These are phyloP conservation scores for Daphne laureola DNA, from an alignment of 441 rosid species.

Conservation along the genomic window DNA sequence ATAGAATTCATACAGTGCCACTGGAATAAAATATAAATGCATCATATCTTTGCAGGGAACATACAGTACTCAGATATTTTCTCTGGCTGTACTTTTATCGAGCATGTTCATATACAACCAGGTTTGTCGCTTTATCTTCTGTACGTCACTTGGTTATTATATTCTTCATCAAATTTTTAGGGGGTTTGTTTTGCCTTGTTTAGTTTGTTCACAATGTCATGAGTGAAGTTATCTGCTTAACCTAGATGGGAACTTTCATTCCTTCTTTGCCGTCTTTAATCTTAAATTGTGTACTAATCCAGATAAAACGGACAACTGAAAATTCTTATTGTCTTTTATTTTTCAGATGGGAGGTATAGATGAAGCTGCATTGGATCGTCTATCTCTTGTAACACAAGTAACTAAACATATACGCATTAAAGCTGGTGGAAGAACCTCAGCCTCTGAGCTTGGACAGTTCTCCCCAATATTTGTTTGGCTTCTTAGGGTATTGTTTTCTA, in stretches of 20 bases:
- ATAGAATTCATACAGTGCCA: too few relatives aligned
- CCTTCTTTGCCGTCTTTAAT: background rate
- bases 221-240: background rate
- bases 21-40: background rate
- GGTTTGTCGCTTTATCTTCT: slow-evolving; percentile 32
- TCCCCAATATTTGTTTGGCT: slow-evolving; percentile 99
- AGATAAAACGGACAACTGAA: background rate
- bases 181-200: background rate
- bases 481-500: slow-evolving; percentile 52
- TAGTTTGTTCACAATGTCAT: background rate
- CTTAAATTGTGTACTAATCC: background rate
- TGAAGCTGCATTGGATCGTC: slow-evolving; percentile 93
- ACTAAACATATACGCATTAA: slow-evolving; percentile 94
- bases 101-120: slow-evolving; percentile 97
- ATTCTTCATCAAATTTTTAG: background rate
- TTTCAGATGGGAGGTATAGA: slow-evolving; percentile 97
- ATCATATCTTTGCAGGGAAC: slow-evolving; percentile 58
- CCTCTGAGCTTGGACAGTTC: slow-evolving; percentile 87
- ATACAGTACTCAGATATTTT: slow-evolving; percentile 96
- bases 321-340: background rate
- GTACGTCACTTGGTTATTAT: slow-evolving; percentile 1
- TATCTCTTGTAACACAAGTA: slow-evolving; percentile 98
- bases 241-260: background rate
- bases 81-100: slow-evolving; percentile 90
- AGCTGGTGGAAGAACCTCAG: slow-evolving; percentile 69